phyloP scores from a whole-genome alignment of 352 stramenopile species.

The Thalassiosira allenii region DNA sequence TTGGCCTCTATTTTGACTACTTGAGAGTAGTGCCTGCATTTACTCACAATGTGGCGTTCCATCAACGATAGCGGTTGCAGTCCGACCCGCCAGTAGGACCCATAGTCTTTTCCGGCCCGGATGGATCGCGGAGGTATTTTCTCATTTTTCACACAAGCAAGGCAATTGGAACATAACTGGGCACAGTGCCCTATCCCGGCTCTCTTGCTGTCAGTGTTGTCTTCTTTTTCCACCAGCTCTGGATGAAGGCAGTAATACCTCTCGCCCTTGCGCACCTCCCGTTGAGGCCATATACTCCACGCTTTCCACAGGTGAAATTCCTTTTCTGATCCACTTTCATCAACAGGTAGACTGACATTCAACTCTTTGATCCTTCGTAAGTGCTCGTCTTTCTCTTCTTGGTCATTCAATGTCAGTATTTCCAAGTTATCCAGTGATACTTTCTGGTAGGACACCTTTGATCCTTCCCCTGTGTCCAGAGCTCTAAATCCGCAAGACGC shows the following conservation, averaged over 20 bases:
- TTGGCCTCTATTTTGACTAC: constrained; percentile 42
- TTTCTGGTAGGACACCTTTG: neutral
- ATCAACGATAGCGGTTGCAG: neutral
- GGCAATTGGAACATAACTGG: neutral
- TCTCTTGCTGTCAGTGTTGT: neutral
- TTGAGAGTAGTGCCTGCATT: constrained; percentile 18
- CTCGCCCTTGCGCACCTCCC: neutral
- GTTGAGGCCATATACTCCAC: constrained; percentile 17
- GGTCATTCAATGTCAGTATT: neutral
- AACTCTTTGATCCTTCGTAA: neutral
- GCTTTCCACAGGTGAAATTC: constrained; percentile 17
- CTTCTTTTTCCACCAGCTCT: constrained; percentile 14
- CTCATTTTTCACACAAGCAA: neutral
- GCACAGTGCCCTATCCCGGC: neutral
- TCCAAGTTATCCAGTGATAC: neutral
- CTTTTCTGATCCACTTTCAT: neutral
- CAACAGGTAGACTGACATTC: neutral
- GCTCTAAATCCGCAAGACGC: neutral
- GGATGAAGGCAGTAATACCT: constrained; percentile 10
- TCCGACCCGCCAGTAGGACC: neutral
- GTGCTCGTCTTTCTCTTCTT: neutral
- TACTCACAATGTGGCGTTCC: constrained; percentile 28
- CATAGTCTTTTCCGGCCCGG: constrained; percentile 25
- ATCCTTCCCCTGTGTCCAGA: neutral
- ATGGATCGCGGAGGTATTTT: constrained; percentile 7